Evolutionary conservation across 495 filamentous ascomycete species (phyloP), one percentile per base, ranked within the genome.

Genomic region (Choiromyces venosus): DNA sequence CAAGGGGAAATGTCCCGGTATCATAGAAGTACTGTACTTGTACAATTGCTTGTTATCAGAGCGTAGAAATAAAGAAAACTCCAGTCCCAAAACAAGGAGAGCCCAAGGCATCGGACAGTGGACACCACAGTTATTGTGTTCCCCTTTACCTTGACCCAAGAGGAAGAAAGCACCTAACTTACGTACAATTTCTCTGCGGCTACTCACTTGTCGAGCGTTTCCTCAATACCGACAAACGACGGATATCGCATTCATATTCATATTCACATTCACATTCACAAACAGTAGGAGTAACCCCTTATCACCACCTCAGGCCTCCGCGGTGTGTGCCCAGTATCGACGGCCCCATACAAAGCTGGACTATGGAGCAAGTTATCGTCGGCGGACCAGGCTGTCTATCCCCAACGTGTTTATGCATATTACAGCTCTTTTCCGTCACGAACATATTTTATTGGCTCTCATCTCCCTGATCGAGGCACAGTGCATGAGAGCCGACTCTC

Each of bases 241-340:
- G 0, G 25, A 61, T 33, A 61, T 29, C 14, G 25, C 66, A 67
- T 67, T 67, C 66, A 67, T 29, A 66, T 66, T n/a, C 65, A n/a
- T n/a, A 66, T 35, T 29, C 65, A 67, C 33, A 37, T 36, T 19
- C 66, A 37, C 25, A 36, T 66, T 66, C n/a, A 66, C n/a, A 56
- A 56, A 56, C 46, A 61, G 33, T 18, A 18, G 25, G 5, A 33
- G 25, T 9, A 61, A 18, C 25, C 10, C 25, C 52, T 29, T 29
- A 61, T 33, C 25, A 61, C 44, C 44, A 61, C 44, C 44, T n/a
- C 4, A n/a, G 52, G 52, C 25, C 25, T 33, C 52, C 10, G 25
- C 12, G 25, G 52, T 61, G 52, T 16, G 52, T 33, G 25, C 46
- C 52, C 52, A 61, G 25, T 61, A 4, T 33, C 3, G 52, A 61